Base-by-base conservation (phyloP, 2,329 filamentous ascomycete species). In the Waltergamsia citrina region DNA sequence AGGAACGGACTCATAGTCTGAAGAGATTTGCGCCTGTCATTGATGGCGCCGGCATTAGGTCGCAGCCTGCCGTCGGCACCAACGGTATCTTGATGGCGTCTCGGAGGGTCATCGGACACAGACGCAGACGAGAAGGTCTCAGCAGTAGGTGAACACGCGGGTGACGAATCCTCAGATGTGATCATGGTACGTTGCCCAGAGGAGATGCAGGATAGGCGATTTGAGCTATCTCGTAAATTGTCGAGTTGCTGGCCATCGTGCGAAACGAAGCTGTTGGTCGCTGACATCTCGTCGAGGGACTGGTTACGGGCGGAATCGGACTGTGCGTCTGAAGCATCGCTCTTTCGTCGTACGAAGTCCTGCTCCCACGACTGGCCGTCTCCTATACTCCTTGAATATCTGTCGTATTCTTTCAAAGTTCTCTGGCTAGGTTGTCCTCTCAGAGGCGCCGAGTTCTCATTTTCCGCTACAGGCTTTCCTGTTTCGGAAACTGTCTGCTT, bases 401-500 rank as follows among this genome's bases (percentile, higher is more conserved):
- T 62, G n/a, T 58, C 52, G 1, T 60, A 60, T 32, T 74, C 67
- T 32, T 60, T 59, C 31, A 68, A 45, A 1, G 61, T 62, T 28
- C 64, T 60, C 39, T 69, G 65, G 41, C 61, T 69, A 7, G 57
- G 45, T 33, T 62, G 62, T 20, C 56, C 52, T 35, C 51, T 56
- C 14, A 63, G 42, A 19, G 52, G 46, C 11, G 45, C 12, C n/a
- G n/a, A n/a, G n/a, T n/a, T n/a, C 12, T 16, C 25, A 36, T n/a
- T 40, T 32, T 9, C 50, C 44, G 21, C 19, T 40, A 68, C 69
- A 1, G 65, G 63, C 39, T 59, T 65, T 25, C 74, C 76, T 4
- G 70, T 78, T 48, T 81, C 76, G 0, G 74, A 71, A 17, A 72
- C 51, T 36, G 66, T 64, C 51, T 72, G 78, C 58, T 73, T 80